A percentile compares a stretch with the other conserved stretches of the same genome.
Evolutionary conservation across 2,329 filamentous ascomycete genomes (phyloP).

Genomic region (Purpureocillium lavendulum): DNA sequence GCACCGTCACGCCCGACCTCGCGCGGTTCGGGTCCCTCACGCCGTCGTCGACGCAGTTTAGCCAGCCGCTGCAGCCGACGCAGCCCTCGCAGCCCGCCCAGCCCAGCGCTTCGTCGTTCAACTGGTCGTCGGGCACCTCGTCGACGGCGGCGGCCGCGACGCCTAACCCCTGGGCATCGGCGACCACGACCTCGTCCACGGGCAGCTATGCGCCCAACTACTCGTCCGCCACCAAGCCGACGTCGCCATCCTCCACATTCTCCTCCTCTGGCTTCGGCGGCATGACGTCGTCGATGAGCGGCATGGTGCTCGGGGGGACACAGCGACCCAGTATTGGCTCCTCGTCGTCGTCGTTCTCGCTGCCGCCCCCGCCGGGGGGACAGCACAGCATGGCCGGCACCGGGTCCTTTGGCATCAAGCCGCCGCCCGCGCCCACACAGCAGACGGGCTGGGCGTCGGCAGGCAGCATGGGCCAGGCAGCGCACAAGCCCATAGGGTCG

Average conservation of each 20-base stretch:
- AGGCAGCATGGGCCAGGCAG: conserved; percentile 13
- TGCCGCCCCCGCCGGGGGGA: conserved; percentile 52
- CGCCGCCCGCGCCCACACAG: conserved; percentile 28
- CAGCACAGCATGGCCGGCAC: too few relatives aligned
- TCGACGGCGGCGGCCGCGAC: conserved; percentile 14
- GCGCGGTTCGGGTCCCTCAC: conserved; percentile 45
- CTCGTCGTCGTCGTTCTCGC: conserved; percentile 41
- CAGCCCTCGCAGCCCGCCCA: conserved; percentile 16
- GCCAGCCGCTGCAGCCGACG: conserved; percentile 47
- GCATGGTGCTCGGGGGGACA: conserved; percentile 34
- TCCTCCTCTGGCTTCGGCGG: conserved; percentile 22
- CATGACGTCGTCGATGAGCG: conserved; percentile 36
- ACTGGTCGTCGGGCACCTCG: conserved; percentile 38
- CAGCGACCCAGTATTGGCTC: conserved; percentile 26
- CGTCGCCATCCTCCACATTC: conserved; percentile 11
- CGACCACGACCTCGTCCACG: conserved; percentile 14
- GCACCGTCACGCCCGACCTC: conserved; percentile 53
- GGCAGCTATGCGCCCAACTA: conserved; percentile 16
- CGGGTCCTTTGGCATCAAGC: conserved; percentile 36
- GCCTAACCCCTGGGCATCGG: conserved; percentile 40
- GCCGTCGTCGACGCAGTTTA: conserved; percentile 54
- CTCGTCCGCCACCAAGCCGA: conserved; percentile 8
- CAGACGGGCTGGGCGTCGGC: conserved; percentile 12
- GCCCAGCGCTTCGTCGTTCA: conserved; percentile 28
- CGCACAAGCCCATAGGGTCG: conserved; percentile 7